Evolutionary conservation across 106 monocot genomes (phyloP), one percentile per base, ranked within the genome.

Genomic region (Amphibolis antarctica): DNA sequence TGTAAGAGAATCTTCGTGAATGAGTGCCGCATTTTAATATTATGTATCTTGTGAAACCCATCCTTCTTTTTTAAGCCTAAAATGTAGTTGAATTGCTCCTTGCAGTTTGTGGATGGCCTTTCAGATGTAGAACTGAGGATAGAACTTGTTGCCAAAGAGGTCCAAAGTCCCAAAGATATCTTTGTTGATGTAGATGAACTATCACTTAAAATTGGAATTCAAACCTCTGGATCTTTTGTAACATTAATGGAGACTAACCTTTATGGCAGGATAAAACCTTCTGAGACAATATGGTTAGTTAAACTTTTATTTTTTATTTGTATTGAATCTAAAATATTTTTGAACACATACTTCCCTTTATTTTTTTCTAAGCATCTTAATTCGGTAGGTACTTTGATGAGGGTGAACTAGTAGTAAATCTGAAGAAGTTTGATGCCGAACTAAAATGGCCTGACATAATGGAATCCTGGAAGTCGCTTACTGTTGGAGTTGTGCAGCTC

Each of bases 231-330:
- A 10, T 76, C 77, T 62, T 64, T 86, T 20, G 48, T 66, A 53
- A 86, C 86, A 45, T 64, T 89, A 53, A 71, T 86, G 73, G 77
- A 89, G 44, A 50, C 67, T 4, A 67, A 27, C 50, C 66, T 96
- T 10, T 96, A 81, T 74, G 86, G 79, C 20, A 86, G 67, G 68
- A 78, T 89, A 63, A 96, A 89, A 76, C 73, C 84, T 61, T 79
- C 79, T 29, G 94, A 96, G 76, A 89, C 89, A 19, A 89, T 89
- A 81, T 94, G 94, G 94, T 94, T 61, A 6, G 75, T 81, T 18
- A 10, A 15, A 61, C 0, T 36, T 19, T 62, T 60, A 42, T 31
- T 52, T 12, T 15, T 36, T 42, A 1, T 28, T 26, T 0, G 13
- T 49, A 27, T 5, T 42, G 53, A 21, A 54, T 17, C 20, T 12